Evolutionary conservation across 768 basidiomycete species (phyloP).

Genomic region (Amanita muscaria): DNA sequence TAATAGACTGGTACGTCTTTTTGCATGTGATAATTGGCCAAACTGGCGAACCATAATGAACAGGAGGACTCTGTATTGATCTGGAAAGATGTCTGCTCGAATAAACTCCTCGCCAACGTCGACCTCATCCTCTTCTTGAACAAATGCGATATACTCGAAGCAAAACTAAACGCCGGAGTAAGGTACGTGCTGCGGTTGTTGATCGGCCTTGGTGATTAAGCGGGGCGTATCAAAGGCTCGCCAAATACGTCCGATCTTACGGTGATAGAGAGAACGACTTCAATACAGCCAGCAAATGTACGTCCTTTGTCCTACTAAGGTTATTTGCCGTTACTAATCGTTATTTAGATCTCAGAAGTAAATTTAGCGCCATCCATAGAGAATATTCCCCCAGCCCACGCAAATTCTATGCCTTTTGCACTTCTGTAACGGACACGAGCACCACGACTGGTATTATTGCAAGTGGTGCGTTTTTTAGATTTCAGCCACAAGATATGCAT

Average conservation of each 20-base stretch:
- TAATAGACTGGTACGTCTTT: constrained; percentile 26
- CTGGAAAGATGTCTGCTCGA: constrained; percentile 81
- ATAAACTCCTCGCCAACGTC: constrained; percentile 71
- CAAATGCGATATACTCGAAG: constrained; percentile 77
- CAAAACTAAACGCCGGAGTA: constrained; percentile 57
- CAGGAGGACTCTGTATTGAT: constrained; percentile 85
- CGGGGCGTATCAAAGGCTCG: constrained; percentile 23
- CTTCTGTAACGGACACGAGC: constrained; percentile 65
- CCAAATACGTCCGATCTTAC: constrained; percentile 67
- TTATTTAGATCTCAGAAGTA: constrained; percentile 52
- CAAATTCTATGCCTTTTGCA: constrained; percentile 73
- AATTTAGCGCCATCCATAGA: constrained; percentile 68
- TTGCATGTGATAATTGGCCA: not conserved
- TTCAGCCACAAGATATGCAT: not conserved
- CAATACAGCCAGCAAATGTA: constrained; percentile 67
- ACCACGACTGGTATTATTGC: constrained; percentile 73
- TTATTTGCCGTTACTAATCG: not conserved
- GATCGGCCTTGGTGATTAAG: not conserved
- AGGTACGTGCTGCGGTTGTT: too few relatives aligned
- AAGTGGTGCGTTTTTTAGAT: constrained; percentile 41
- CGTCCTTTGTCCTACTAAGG: constrained; percentile 16
- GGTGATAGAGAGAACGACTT: constrained; percentile 63
- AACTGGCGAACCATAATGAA: not conserved
- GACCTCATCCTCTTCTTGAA: constrained; percentile 82
- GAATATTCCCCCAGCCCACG: constrained; percentile 67